Evolutionary conservation across 129 eudicot species (phyloP).

Genomic region (Helichrysum umbraculigerum): DNA sequence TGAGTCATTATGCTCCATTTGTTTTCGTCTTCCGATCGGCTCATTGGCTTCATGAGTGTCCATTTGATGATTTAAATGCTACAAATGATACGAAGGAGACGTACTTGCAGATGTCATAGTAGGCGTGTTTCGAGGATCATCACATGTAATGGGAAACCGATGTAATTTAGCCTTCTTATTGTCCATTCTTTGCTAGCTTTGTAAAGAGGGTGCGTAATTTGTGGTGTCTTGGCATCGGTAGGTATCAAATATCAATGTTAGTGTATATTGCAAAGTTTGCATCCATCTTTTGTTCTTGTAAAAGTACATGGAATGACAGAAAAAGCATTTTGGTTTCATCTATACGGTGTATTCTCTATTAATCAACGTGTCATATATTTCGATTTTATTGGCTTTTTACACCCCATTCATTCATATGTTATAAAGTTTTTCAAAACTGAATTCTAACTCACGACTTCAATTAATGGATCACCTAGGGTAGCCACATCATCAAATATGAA

Average conservation of each 20-base stretch:
- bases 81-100: conserved; percentile 25
- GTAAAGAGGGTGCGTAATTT: conserved; percentile 23
- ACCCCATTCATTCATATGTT: too few relatives aligned
- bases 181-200: conserved; percentile 30
- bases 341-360: background rate
- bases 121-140: conserved; percentile 23
- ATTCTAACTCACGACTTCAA: background rate
- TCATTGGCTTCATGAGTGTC: conserved; percentile 19
- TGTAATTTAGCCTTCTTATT: conserved; percentile 25
- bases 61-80: conserved; percentile 16
- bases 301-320: conserved; percentile 14
- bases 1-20: background rate
- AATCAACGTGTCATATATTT: background rate
- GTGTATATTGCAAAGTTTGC: conserved; percentile 13
- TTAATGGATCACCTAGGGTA: background rate
- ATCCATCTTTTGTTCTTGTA: conserved; percentile 2
- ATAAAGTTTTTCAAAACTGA: too few relatives aligned
- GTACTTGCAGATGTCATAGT: conserved; percentile 13
- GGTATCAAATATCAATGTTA: conserved; percentile 23
- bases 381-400: too few relatives aligned
- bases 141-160: conserved; percentile 28
- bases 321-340: conserved; percentile 11
- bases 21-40: background rate
- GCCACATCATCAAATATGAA: background rate
- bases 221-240: conserved; percentile 17